Evolutionary conservation across 352 stramenopile genomes (phyloP).

Genomic region (Bremia lactucae): DNA sequence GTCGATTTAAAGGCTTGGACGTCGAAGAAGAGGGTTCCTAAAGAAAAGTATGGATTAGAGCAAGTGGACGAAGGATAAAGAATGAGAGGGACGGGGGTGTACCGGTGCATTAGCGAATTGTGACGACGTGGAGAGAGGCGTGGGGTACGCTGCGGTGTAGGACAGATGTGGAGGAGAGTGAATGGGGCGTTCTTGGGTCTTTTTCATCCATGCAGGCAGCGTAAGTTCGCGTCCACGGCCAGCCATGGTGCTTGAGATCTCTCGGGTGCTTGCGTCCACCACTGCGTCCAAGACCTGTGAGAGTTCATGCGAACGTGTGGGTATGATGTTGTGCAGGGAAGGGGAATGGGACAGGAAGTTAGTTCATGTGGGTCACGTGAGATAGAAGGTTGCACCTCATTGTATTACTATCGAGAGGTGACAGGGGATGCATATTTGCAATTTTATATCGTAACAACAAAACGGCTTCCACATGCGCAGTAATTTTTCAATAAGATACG

Average conservation of each 20-base stretch:
- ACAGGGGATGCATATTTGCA: too few species aligned
- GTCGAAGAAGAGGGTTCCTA: constrained; percentile 18
- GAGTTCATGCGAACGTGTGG: too few species aligned
- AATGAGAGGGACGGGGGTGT: constrained; percentile 5
- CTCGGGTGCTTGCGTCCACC: constrained; percentile 13
- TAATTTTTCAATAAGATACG: too few species aligned
- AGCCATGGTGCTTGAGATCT: constrained; percentile 51
- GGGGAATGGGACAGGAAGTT: too few species aligned
- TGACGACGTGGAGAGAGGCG: constrained; percentile 16
- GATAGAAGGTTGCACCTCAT: too few species aligned
- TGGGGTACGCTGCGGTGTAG: constrained; percentile 10
- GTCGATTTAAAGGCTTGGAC: constrained; percentile 3
- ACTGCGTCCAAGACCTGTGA: too few species aligned
- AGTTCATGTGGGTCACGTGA: too few species aligned
- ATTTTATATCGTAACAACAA: too few species aligned
- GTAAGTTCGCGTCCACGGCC: constrained; percentile 75
- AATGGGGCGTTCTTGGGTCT: constrained; percentile 34
- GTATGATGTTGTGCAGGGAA: too few species aligned
- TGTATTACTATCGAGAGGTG: too few species aligned
- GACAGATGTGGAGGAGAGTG: constrained; percentile 5
- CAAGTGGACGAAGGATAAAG: background rate
- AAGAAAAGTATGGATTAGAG: background rate
- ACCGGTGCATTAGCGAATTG: constrained; percentile 62
- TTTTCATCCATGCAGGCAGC: constrained; percentile 84
- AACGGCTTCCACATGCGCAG: too few species aligned